Evolutionary conservation across 179 eudicot species (phyloP).

Genomic region (Vitellaria paradoxa): DNA sequence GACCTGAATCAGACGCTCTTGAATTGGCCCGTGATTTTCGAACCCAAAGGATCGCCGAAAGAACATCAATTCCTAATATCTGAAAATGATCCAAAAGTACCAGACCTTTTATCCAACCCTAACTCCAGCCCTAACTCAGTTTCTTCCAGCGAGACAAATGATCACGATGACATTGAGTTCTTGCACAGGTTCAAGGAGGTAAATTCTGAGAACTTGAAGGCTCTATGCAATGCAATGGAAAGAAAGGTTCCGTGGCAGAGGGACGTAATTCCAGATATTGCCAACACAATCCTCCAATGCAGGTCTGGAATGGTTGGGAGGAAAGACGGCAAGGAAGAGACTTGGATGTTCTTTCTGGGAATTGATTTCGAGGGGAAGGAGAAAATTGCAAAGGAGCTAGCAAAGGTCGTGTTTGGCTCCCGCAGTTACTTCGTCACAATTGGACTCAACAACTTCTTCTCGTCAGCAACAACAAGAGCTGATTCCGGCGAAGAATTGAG

Average conservation of each 20-base stretch:
- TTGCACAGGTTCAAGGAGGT: conserved; percentile 39
- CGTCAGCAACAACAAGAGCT: conserved; percentile 28
- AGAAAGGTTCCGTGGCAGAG: conserved; percentile 70
- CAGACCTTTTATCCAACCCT: conserved; percentile 61
- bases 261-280: conserved; percentile 59
- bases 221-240: conserved; percentile 51
- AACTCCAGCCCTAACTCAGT: conserved; percentile 72
- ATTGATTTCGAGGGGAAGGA: conserved; percentile 53
- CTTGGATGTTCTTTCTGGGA: conserved; percentile 69
- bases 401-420: conserved; percentile 58
- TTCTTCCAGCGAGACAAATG: conserved; percentile 65
- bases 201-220: conserved; percentile 41
- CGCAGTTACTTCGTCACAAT: conserved; percentile 32
- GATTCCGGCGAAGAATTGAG: conserved; percentile 46
- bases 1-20: conserved; percentile 19
- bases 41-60: conserved; percentile 31
- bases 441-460: conserved; percentile 37
- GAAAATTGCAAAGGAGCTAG: conserved; percentile 49
- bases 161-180: conserved; percentile 36
- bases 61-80: conserved; percentile 37
- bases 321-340: conserved; percentile 41
- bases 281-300: conserved; percentile 47
- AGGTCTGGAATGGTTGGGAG: conserved; percentile 35
- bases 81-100: conserved; percentile 27
- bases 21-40: conserved; percentile 44